Evolutionary conservation across 2,329 filamentous ascomycete species (phyloP), one percentile per base, ranked within the genome.

Genomic region (Hawksworthiomyces lignivorus): DNA sequence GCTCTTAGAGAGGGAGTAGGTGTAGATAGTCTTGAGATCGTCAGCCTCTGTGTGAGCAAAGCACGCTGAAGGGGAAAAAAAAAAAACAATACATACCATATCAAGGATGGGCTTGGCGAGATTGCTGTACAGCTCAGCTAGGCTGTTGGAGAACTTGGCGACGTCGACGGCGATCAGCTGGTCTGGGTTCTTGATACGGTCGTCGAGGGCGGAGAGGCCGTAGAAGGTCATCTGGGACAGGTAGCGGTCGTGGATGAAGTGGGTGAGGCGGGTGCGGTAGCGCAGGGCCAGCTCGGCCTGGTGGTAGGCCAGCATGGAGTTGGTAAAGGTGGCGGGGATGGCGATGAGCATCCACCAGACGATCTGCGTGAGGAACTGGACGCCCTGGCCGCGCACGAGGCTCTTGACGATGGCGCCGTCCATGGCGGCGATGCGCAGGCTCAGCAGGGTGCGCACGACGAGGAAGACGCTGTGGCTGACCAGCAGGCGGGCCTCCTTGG

Each of bases 311-410:
- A 97, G 73, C 92, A 98, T 98, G 1, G 89, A 96, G 63, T 98
- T 98, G 30, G 92, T 98, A 60, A 97, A 96, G 0, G 92, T 97
- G 2, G 92, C 92, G 9, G 92, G 92, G 14, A 98, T 75, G 20
- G 92, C 90, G 51, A 98, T 92, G 42, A 90, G 62, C 92, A 98
- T 98, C 92, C 92, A 98, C 88, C 90, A 96, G 6, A 94, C 77
- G 53, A 98, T 80, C 1, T 87, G 81, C 52, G 82, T 80, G 54
- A 97, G 58, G 52, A 98, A 98, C 51, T 94, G 88, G 61, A 80
- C 86, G 14, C 90, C 92, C 52, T 83, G 92, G 2, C 92, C 92
- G 62, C 88, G 82, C 34, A 98, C 89, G 43, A 98, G 68, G 50
- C 80, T 89, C 65, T 92, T 95, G 45, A 98, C 92, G 46, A 98